phyloP scores from a whole-genome alignment of 2,329 filamentous ascomycete species.

The Fusarium subtropicale region DNA sequence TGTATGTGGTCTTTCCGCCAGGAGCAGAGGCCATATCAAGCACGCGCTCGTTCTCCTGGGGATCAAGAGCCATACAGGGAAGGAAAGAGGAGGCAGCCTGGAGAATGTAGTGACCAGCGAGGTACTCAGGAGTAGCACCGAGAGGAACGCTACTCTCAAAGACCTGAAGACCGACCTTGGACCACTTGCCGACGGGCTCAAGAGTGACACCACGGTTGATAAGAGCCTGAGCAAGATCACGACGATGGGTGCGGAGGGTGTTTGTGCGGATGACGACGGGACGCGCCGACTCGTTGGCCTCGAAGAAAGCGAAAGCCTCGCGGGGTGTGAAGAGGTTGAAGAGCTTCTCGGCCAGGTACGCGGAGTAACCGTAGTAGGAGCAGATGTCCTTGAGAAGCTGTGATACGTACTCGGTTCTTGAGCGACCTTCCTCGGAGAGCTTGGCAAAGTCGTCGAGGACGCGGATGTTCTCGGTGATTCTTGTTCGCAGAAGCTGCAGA shows the following conservation, averaged over 20 bases:
- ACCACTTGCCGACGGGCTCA: constrained; percentile 98
- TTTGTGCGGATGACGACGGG: constrained; percentile 98
- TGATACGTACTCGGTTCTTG: constrained; percentile 86
- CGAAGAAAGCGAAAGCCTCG: constrained; percentile 98
- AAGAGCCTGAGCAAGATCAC: constrained; percentile 88
- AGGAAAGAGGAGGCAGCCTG: constrained; percentile 97
- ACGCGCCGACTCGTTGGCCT: constrained; percentile 94
- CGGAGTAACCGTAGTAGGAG: constrained; percentile 95
- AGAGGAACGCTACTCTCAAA: constrained; percentile 89
- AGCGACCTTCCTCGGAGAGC: constrained; percentile 81
- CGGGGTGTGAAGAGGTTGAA: constrained; percentile 91
- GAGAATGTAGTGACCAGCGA: constrained; percentile 97
- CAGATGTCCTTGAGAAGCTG: constrained; percentile 93
- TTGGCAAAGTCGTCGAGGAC: constrained; percentile 90
- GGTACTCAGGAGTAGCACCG: constrained; percentile 95
- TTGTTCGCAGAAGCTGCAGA: constrained; percentile 84
- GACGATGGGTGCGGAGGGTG: constrained; percentile 80
- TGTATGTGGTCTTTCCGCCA: constrained; percentile 95
- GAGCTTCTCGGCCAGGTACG: constrained; percentile 95
- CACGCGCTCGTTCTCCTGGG: constrained; percentile 90
- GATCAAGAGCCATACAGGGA: constrained; percentile 95
- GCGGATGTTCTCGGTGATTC: constrained; percentile 93
- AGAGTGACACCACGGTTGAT: constrained; percentile 97
- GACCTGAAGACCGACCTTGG: constrained; percentile 95
- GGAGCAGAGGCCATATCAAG: constrained; percentile 96